phyloP scores from a whole-genome alignment of 148 eudicot species.

The Pharnaceum exiguum region DNA sequence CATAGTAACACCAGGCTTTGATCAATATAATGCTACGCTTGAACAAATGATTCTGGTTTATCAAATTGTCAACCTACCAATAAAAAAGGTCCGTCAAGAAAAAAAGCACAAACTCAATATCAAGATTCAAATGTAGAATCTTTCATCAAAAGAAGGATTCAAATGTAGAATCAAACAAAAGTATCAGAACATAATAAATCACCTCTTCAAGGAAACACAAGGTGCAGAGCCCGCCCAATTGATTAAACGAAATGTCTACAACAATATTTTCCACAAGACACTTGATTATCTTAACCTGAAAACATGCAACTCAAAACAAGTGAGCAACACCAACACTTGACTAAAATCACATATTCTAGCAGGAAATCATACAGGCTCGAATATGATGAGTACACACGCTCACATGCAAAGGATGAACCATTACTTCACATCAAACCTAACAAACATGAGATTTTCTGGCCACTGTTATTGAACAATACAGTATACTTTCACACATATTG shows the following conservation, averaged over 20 bases:
- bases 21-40: slow-evolving; percentile 93
- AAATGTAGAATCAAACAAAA: not conserved
- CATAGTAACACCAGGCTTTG: slow-evolving; percentile 98
- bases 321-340: not conserved
- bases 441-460: no score
- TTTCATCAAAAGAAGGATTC: no score
- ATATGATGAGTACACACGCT: no score
- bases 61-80: slow-evolving; percentile 72
- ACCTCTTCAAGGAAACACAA: slow-evolving; percentile 85
- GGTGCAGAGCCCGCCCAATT: slow-evolving; percentile 79
- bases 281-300: slow-evolving; percentile 71
- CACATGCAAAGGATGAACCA: no score
- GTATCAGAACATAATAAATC: slow-evolving; percentile 5
- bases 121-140: no score
- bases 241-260: slow-evolving; percentile 80
- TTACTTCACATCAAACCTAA: no score
- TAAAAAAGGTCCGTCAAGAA: not conserved
- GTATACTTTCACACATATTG: no score
- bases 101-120: no score
- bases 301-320: slow-evolving; percentile 7
- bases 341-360: not conserved
- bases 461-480: no score
- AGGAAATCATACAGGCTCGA: not conserved
- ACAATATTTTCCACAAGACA: slow-evolving; percentile 77
- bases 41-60: slow-evolving; percentile 77